phyloP scores from a whole-genome alignment of 2,329 filamentous ascomycete species.

The Torrubiella hemipterigena region DNA sequence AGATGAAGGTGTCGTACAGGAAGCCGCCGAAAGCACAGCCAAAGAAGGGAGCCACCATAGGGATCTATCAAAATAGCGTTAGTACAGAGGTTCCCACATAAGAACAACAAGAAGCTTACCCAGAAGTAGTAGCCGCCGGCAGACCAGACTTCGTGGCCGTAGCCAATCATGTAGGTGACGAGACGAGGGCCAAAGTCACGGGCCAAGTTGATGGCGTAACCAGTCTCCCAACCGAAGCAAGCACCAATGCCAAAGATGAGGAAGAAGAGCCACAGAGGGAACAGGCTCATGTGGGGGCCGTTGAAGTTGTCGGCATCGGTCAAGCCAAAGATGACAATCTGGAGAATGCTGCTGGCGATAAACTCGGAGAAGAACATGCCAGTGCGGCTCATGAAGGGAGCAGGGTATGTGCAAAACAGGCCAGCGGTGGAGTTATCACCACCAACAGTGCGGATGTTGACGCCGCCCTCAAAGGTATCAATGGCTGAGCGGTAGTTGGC shows the following conservation, averaged over 20 bases:
- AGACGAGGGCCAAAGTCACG: slow-evolving; percentile 60
- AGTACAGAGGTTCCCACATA: slow-evolving; percentile 1
- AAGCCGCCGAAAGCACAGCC: slow-evolving; percentile 53
- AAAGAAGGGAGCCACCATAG: slow-evolving; percentile 59
- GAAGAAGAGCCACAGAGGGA: slow-evolving; percentile 56
- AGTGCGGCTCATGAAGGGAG: slow-evolving; percentile 50
- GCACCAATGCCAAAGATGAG: slow-evolving; percentile 62
- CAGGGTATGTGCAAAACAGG: slow-evolving; percentile 64
- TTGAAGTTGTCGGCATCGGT: slow-evolving; percentile 46
- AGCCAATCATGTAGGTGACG: slow-evolving; percentile 55
- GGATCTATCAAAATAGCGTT: slow-evolving; percentile 35
- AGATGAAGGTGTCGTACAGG: slow-evolving; percentile 57
- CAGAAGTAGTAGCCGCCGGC: slow-evolving; percentile 63
- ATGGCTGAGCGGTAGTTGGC: slow-evolving; percentile 55
- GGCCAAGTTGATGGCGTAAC: slow-evolving; percentile 64
- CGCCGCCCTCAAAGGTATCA: slow-evolving; percentile 48
- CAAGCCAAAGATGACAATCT: slow-evolving; percentile 61
- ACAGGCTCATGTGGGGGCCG: slow-evolving; percentile 31
- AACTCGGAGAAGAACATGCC: slow-evolving; percentile 64
- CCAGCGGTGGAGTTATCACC: slow-evolving; percentile 50
- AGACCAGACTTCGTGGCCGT: slow-evolving; percentile 54
- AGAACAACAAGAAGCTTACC: slow-evolving; percentile 40
- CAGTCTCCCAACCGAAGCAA: slow-evolving; percentile 66
- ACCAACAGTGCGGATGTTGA: slow-evolving; percentile 48
- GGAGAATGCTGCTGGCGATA: slow-evolving; percentile 52